A percentile compares a stretch with the other conserved stretches of the same genome.
phyloP scores from a whole-genome alignment of 2,329 filamentous ascomycete genomes.

The Purpureocillium takamizusanense region DNA sequence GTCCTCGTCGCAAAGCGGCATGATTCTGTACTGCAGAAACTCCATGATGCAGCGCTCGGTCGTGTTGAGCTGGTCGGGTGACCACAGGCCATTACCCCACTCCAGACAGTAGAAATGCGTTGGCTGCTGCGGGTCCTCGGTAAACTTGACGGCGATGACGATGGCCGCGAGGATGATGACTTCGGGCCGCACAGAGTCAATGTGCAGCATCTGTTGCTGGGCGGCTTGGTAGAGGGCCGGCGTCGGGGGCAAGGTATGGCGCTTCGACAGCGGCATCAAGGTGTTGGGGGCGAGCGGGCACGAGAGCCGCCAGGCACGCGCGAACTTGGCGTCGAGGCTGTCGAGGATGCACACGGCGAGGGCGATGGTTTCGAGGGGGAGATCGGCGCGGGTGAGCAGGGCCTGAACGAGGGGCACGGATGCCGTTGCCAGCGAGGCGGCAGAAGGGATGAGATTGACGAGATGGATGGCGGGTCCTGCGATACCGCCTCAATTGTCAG shows the following conservation, averaged over 20 bases:
- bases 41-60: constrained; percentile 58
- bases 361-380: constrained; percentile 53
- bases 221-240: constrained; percentile 21
- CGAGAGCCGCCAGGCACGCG: constrained; percentile 50
- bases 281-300: constrained; percentile 37
- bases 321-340: constrained; percentile 53
- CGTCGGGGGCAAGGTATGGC: constrained; percentile 38
- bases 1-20: constrained; percentile 48
- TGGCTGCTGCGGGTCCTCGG: constrained; percentile 47
- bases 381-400: constrained; percentile 46
- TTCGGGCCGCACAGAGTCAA: constrained; percentile 53
- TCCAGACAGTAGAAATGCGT: constrained; percentile 42
- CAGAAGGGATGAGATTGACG: constrained; percentile 55
- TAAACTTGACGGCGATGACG: constrained; percentile 57
- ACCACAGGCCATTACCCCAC: constrained; percentile 50
- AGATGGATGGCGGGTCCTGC: constrained; percentile 57
- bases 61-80: constrained; percentile 51
- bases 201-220: constrained; percentile 48
- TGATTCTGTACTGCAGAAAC: constrained; percentile 52
- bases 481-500: background rate
- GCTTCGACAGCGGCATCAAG: constrained; percentile 21
- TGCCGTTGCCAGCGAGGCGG: constrained; percentile 49
- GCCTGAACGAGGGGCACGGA: constrained; percentile 51
- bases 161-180: constrained; percentile 54
- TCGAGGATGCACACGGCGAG: constrained; percentile 60